These are phyloP conservation scores for Monascus ruber DNA, from an alignment of 2,329 filamentous ascomycete species.

Conservation along the genomic window DNA sequence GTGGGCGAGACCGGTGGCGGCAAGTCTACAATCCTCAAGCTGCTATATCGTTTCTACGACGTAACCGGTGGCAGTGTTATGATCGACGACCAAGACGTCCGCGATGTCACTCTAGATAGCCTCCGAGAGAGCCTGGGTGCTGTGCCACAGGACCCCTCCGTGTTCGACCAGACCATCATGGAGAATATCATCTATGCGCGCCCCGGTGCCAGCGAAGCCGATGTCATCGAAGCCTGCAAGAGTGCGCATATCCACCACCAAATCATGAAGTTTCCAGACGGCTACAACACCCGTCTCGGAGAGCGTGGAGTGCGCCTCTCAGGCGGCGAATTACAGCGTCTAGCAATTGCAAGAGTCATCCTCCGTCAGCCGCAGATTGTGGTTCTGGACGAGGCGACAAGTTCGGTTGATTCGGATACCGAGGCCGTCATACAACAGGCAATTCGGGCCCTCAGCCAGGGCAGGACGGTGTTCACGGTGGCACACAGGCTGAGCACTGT, in stretches of 20 bases:
- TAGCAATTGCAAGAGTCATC: slow-evolving; percentile 33
- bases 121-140: slow-evolving; percentile 72
- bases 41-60: slow-evolving; percentile 29
- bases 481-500: slow-evolving; percentile 13
- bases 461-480: slow-evolving; percentile 23
- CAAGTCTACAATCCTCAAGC: slow-evolving; percentile 35
- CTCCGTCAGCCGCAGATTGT: slow-evolving; percentile 29
- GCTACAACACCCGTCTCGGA: slow-evolving; percentile 23
- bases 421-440: slow-evolving; percentile 16
- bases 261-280: slow-evolving; percentile 26
- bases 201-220: slow-evolving; percentile 43
- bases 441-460: slow-evolving; percentile 6
- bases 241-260: slow-evolving; percentile 27
- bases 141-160: slow-evolving; percentile 74
- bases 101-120: slow-evolving; percentile 71
- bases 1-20: slow-evolving; percentile 83
- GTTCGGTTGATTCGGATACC: slow-evolving; percentile 27
- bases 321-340: slow-evolving; percentile 33
- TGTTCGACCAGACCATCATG: slow-evolving; percentile 77
- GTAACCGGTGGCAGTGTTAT: slow-evolving; percentile 40
- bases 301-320: slow-evolving; percentile 24
- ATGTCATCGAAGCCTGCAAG: slow-evolving; percentile 9
- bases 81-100: slow-evolving; percentile 65
- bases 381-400: slow-evolving; percentile 35
- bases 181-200: slow-evolving; percentile 76